Base-by-base conservation (phyloP, 495 filamentous ascomycete species). In the Cercophora scortea region DNA sequence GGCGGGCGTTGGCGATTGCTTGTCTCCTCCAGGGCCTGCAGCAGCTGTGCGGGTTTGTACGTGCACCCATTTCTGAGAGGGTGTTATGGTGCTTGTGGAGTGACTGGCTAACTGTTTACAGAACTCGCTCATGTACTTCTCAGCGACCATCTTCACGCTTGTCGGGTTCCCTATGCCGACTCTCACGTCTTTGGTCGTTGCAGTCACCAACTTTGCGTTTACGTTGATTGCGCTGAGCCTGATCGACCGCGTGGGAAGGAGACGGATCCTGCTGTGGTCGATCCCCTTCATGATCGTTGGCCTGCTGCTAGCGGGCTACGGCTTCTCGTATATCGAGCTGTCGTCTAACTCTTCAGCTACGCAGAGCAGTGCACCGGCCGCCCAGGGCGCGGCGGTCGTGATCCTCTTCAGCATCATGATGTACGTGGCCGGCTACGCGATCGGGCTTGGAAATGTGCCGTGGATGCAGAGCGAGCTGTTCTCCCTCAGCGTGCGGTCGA, bases 61-160 rank as follows among this genome's bases (percentile, higher is more conserved):
- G 81, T 72, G 32, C n/a, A 33, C 34, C 36, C 48, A 16, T 9
- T 19, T 6, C 1, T 4, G 12, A 41, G 19, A n/a, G 40, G 5
- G 33, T 16, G 3, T 25, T 49, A 34, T 17, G 12, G 32, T 46
- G 47, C 39, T 32, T 8, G 32, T 17, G 15, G 34, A 8, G 2
- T 43, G 32, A 17, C 19, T 35, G 12, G 8, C 60, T 67, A 45
- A 64, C 47, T 19, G 0, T 8, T 17, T 10, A 16, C 59, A 85
- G 81, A 95, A 95, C 69, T 86, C 85, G 44, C 76, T 96, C 11
- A 96, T 96, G 91, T 96, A 96, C 65, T 96, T 91, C 65, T 91
- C 89, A 7, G 88, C 89, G 4, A 95, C 90, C 6, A 89, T 96
- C 33, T 96, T 96, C 65, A 75, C 82, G 10, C 70, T 89, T 32